Evolutionary conservation across 2,329 filamentous ascomycete genomes (phyloP).

Genomic region (Aspergillus candidus): DNA sequence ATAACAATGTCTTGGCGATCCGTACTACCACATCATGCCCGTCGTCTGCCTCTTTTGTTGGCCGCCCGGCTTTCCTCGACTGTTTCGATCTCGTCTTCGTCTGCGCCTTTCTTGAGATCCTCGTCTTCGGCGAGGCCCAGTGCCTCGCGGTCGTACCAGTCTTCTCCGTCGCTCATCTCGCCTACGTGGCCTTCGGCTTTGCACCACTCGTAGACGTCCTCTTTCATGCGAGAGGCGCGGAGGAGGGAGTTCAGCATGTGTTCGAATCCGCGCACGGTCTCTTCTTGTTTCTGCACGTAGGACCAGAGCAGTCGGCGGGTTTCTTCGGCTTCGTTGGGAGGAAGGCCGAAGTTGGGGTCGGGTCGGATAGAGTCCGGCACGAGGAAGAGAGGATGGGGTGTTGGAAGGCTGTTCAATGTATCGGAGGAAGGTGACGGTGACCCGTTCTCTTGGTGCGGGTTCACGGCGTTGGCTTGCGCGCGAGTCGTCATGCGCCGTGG

Average conservation of each 20-base stretch:
- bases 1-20: neutral
- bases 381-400: constrained; percentile 53
- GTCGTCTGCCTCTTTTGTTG: constrained; percentile 36
- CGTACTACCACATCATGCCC: constrained; percentile 17
- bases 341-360: constrained; percentile 53
- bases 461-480: constrained; percentile 35
- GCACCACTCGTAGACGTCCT: constrained; percentile 54
- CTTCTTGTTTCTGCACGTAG: constrained; percentile 62
- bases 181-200: constrained; percentile 59
- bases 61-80: constrained; percentile 36
- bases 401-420: constrained; percentile 28
- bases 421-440: constrained; percentile 25
- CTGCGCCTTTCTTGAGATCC: constrained; percentile 55
- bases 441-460: constrained; percentile 24
- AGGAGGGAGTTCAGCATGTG: constrained; percentile 52
- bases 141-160: constrained; percentile 60
- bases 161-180: constrained; percentile 62
- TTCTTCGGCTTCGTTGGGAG: constrained; percentile 55
- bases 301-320: constrained; percentile 55
- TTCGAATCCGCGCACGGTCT: constrained; percentile 53
- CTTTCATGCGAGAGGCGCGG: constrained; percentile 54
- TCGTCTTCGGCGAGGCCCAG: constrained; percentile 52
- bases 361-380: constrained; percentile 46
- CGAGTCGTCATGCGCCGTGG: constrained; percentile 43
- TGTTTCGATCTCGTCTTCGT: constrained; percentile 55